These are phyloP conservation scores for Stephania yunnanensis DNA, from an alignment of 164 flowering plant species.

Conservation along the genomic window DNA sequence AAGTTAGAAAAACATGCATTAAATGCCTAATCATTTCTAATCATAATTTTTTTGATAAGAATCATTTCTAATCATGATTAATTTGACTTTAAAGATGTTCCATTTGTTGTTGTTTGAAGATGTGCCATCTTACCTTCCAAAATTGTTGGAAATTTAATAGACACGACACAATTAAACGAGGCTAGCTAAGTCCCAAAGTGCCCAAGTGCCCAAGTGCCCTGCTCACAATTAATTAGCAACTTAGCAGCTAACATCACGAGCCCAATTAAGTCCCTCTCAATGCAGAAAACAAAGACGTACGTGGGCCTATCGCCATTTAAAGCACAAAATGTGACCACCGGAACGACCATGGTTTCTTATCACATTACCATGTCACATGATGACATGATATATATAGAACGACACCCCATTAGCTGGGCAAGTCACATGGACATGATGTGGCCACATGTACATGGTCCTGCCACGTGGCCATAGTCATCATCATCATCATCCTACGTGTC, in stretches of 20 bases:
- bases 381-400: background rate
- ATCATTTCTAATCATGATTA: background rate
- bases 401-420: background rate
- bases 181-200: background rate
- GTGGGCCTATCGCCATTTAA: background rate
- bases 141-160: background rate
- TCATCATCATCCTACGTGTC: background rate
- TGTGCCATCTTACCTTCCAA: background rate
- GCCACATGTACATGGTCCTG: background rate
- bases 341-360: background rate
- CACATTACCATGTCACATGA: background rate
- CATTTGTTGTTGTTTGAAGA: background rate
- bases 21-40: background rate
- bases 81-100: background rate
- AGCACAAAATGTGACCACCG: background rate
- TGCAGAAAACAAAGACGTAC: background rate
- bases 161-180: background rate
- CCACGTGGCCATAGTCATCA: background rate
- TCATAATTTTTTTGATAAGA: background rate
- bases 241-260: background rate
- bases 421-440: background rate
- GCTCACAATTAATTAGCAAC: background rate
- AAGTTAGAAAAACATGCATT: background rate
- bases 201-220: background rate
- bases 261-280: background rate